Evolutionary conservation across 306 rosid genomes (phyloP), one percentile per base, ranked within the genome.

Genomic region (Fragaria ananassa): DNA sequence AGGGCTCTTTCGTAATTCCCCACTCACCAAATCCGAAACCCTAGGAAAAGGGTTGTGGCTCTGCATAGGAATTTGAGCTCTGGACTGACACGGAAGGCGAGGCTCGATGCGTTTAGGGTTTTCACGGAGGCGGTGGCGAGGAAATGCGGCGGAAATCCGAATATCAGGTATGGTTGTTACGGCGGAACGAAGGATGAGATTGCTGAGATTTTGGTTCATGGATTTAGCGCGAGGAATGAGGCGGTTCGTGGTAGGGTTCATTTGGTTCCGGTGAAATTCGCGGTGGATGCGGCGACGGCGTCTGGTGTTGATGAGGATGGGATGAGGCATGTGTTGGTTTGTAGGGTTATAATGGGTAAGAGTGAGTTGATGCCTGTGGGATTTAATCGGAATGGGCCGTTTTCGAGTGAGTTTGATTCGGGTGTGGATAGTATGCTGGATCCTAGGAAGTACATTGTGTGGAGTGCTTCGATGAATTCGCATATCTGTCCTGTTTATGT

Each of bases 321-420:
- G 29, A 25, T 85, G 37, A 81, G 83, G 77, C 88, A 91, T 79
- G 68, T 89, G 62, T 12, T 89, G 37, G 62, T 89, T 50, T 89
- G 92, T 81, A 81, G 71, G 12, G 93, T 87, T 8, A 83, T 87
- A 53, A 2, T 84, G 79, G 96, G 96, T 35, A 83, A 72, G 53
- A 61, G 66, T 47, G 96, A 89, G 80, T 46, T 42, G 15, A 74
- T 87, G 53, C 49, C 45, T 31, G 61, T 0, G 3, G 69, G n/a
- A 0, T 63, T 8, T 2, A 34, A 17, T 8, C 25, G 39, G 18
- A 65, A 37, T 17, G 80, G 74, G 5, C 88, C 92, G 0, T 76
- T 81, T 73, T 86, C 85, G 3, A 25, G 6, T 9, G 76, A 79
- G 6, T 85, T 81, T 23, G 93, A 89, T 45, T 76, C 86, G 0